Percentiles rank a stretch among this genome's conserved stretches.
Conservation (phyloP, 768 basidiomycete species). For the Trametes maxima region DNA sequence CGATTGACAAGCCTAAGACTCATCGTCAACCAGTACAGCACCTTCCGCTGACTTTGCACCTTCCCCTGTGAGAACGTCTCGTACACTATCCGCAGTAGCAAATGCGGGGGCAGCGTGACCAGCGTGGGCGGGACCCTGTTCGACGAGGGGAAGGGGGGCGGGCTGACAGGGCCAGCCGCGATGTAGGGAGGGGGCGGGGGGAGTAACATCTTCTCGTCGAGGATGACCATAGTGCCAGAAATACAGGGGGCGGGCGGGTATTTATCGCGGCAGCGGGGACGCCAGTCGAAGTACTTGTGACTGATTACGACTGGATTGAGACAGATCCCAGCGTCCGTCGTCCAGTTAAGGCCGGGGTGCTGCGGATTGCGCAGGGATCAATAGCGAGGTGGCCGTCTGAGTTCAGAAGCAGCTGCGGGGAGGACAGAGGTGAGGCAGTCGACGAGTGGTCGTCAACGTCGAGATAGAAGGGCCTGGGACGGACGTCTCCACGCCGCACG, state of each 20-base stretch:
- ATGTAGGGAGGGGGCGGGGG: conserved; percentile 44
- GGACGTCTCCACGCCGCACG: conserved; percentile 11
- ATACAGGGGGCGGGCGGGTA: conserved; percentile 15
- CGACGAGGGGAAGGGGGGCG: conserved; percentile 40
- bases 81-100: conserved; percentile 72
- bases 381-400: conserved; percentile 7
- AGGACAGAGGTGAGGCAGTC: background rate
- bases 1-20: conserved; percentile 66
- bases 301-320: conserved; percentile 9
- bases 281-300: conserved; percentile 15
- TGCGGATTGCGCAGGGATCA: conserved; percentile 20
- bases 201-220: conserved; percentile 46
- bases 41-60: conserved; percentile 60
- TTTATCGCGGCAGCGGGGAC: conserved; percentile 16
- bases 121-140: conserved; percentile 26
- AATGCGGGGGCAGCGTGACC: conserved; percentile 53
- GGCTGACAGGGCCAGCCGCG: conserved; percentile 26
- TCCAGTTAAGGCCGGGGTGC: conserved; percentile 4
- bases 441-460: conserved; percentile 11
- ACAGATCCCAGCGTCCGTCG: conserved; percentile 3
- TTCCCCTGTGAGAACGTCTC: conserved; percentile 57
- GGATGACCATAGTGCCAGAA: conserved; percentile 41
- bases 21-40: conserved; percentile 69
- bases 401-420: conserved; percentile 19
- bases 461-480: conserved; percentile 17